Evolutionary conservation across 768 basidiomycete genomes (phyloP).

Genomic region (Auricularia cornea): DNA sequence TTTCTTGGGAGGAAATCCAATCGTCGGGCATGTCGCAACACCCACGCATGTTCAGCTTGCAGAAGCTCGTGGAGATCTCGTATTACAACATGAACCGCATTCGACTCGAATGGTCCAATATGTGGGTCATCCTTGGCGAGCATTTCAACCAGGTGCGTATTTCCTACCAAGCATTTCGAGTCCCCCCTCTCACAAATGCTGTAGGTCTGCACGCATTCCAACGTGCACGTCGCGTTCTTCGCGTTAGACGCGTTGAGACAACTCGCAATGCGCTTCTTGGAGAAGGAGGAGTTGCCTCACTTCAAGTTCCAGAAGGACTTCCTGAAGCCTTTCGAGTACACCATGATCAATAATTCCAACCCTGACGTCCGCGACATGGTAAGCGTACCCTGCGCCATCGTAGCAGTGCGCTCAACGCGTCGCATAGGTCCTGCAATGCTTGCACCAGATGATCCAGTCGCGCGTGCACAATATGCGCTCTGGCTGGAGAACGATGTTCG

Average conservation of each 20-base stretch:
- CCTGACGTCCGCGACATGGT: constrained; percentile 97
- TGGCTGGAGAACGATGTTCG: constrained; percentile 99
- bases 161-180: neutral
- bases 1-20: constrained; percentile 99
- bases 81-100: constrained; percentile 99
- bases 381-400: constrained; percentile 9
- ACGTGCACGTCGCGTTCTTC: constrained; percentile 93
- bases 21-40: constrained; percentile 91
- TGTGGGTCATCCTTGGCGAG: constrained; percentile 97
- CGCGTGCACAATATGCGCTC: constrained; percentile 92
- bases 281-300: constrained; percentile 95
- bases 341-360: constrained; percentile 94
- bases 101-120: constrained; percentile 93
- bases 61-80: constrained; percentile 97
- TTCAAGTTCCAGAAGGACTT: constrained; percentile 99
- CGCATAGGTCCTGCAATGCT: constrained; percentile 82
- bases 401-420: constrained; percentile 4
- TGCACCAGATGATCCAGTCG: constrained; percentile 98
- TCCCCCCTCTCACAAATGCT: neutral
- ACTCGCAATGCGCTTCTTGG: constrained; percentile 95
- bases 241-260: constrained; percentile 95
- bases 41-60: constrained; percentile 91
- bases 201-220: constrained; percentile 97
- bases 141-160: constrained; percentile 88
- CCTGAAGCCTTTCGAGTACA: constrained; percentile 94